Evolutionary conservation across 768 basidiomycete genomes (phyloP), one percentile per base, ranked within the genome.

Genomic region (Porphyrellus cyaneotinctus): DNA sequence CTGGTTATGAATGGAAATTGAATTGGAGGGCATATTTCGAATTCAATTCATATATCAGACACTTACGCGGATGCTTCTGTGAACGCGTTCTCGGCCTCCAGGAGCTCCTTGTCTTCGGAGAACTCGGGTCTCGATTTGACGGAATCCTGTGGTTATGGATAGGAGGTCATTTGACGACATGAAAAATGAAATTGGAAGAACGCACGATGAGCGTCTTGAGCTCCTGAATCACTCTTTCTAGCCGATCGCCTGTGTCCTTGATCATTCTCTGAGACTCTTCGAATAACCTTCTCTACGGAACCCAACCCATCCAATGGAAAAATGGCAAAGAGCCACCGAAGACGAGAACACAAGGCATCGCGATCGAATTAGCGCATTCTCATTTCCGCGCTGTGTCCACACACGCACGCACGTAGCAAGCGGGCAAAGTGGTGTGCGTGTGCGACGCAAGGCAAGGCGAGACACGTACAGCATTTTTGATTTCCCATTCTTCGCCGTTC

Each of bases 221-320:
- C 50, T 88, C 87, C 51, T 73, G 82, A 28, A 75, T 74, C 30
- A 82, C 83, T 62, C 76, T 79, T 43, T 75, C 80, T n/a, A 91
- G 72, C 43, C 87, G 78, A 49, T 67, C 76, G 50, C 74, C 71
- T 20, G 84, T 78, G 64, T 92, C 88, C 46, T 71, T 70, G 53
- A 92, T 79, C 91, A 95, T 91, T 75, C 82, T 90, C 56, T 81
- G 72, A 38, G 85, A 84, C 74, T 95, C 91, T 51, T 88, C 84
- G 44, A 84, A 70, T 73, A 91, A 74, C 63, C 77, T 80, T 49
- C 68, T 75, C 89, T 91, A 53, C 51, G 41, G 47, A 43, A 57
- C 13, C 26, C 47, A 11, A 41, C 18, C 36, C 9, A 18, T 47
- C 51, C 36, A 30, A 42, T 42, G 39, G 47, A 47, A 53, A 53